Evolutionary conservation across 2,329 filamentous ascomycete species (phyloP).

Genomic region (Esteya vermicola): DNA sequence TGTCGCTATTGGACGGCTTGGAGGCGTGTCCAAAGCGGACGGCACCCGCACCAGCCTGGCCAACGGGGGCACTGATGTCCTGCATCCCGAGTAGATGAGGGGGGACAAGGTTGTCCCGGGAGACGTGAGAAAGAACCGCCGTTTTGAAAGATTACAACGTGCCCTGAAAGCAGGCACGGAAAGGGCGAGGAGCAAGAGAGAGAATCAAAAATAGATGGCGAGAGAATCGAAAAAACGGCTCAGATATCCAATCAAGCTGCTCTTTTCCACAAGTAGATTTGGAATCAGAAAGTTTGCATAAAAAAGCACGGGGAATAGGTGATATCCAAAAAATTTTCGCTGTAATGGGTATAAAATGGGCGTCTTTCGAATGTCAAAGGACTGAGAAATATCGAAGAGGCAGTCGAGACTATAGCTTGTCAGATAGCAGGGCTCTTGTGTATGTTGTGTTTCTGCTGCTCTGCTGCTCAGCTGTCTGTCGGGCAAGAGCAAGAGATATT

Average conservation of each 20-base stretch:
- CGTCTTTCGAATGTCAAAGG: too few species aligned
- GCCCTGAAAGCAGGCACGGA: constrained; percentile 36
- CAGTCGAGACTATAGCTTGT: too few species aligned
- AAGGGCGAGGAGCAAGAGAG: constrained; percentile 14
- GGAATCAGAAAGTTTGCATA: too few species aligned
- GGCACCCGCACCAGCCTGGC: constrained; percentile 40
- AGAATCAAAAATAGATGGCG: not conserved
- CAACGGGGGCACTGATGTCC: constrained; percentile 53
- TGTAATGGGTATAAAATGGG: too few species aligned
- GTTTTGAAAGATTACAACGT: constrained; percentile 56
- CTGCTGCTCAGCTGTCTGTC: too few species aligned
- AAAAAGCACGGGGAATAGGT: too few species aligned
- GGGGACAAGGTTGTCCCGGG: constrained; percentile 76
- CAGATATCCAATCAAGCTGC: not conserved
- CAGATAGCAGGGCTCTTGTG: too few species aligned
- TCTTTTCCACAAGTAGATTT: not conserved
- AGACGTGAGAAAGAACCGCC: constrained; percentile 63
- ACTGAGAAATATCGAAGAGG: too few species aligned
- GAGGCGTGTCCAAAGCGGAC: constrained; percentile 59
- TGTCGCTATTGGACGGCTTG: constrained; percentile 72
- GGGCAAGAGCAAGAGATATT: too few species aligned
- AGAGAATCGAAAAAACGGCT: not conserved
- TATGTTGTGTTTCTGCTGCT: too few species aligned
- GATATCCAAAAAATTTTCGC: too few species aligned
- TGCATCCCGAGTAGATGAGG: constrained; percentile 86